Evolutionary conservation across 192 early-diverging fungal species (phyloP).

Genomic region (Backusella westeae): DNA sequence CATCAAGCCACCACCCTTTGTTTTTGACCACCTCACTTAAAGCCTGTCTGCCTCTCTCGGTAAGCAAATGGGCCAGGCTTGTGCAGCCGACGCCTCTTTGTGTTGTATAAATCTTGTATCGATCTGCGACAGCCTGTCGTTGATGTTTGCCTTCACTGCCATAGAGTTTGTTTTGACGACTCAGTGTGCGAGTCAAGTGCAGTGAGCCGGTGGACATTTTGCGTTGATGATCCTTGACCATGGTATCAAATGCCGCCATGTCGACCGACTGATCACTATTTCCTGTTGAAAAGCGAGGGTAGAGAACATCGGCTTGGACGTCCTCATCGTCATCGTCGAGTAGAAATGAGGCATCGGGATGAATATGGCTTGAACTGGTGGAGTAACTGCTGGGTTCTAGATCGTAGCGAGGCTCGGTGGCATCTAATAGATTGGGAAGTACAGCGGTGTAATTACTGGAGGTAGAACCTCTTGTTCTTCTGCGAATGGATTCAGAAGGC

Average conservation of each 20-base stretch:
- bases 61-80: neutral
- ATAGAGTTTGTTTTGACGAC: neutral
- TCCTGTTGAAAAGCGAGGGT: neutral
- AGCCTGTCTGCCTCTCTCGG: conserved; percentile 17
- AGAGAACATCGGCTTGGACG: conserved; percentile 8
- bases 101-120: neutral
- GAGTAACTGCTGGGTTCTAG: neutral
- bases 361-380: neutral
- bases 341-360: neutral
- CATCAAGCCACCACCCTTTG: conserved; percentile 69
- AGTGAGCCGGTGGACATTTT: neutral
- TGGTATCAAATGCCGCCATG: conserved; percentile 3
- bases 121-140: neutral
- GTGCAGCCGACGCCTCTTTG: neutral
- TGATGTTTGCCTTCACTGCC: neutral
- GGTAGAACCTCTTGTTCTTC: conserved; percentile 4
- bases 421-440: neutral
- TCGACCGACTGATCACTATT: neutral
- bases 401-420: neutral
- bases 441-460: neutral
- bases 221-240: conserved; percentile 7
- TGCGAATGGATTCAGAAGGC: conserved; percentile 4
- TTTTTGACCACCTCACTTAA: conserved; percentile 34
- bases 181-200: neutral
- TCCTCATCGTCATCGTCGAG: neutral